Evolutionary conservation across 306 rosid genomes (phyloP), one percentile per base, ranked within the genome.

Genomic region (Coriaria nepalensis): DNA sequence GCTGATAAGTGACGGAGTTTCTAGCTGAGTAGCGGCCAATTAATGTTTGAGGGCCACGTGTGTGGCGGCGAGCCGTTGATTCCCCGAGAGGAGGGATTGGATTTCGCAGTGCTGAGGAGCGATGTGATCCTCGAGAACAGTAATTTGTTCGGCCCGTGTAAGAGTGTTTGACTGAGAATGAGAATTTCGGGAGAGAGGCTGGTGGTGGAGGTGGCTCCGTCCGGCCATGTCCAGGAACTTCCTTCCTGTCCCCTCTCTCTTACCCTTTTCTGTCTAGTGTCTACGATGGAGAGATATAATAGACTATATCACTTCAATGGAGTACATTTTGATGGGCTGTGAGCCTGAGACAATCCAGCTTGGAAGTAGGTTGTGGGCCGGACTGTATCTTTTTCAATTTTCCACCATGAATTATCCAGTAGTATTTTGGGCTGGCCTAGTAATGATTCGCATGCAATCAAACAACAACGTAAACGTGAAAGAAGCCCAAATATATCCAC

Each of bases 31-130:
- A 44, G 67, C 70, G 41, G 77, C 47, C 8, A 90, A 78, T 49
- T 90, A 87, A 36, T 90, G 95, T 58, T 84, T 90, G 70, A 90
- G 84, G 29, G 80, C 87, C 48, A 81, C 82, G 66, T 90, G 97
- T 33, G 72, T 70, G 63, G 87, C 71, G 10, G 92, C 92, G 52
- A 85, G 94, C 60, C 78, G 84, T 73, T 81, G 92, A 59, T 90
- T 90, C 55, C 81, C 95, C 8, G 55, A 20, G 47, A 81, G 79
- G 59, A 90, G 80, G 60, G 85, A 50, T 34, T 77, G 98, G 69
- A 84, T 82, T 65, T 85, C 79, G 6, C 79, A 85, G 62, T 71
- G 73, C 58, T 82, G 93, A 37, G 71, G 47, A 5, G 62, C 67
- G 49, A 73, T 13, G 46, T 71, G 81, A 57, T 79, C 94, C 53